phyloP scores from a whole-genome alignment of 1,284 basidiomycete genomes.

The Cystobasidium sp. region DNA sequence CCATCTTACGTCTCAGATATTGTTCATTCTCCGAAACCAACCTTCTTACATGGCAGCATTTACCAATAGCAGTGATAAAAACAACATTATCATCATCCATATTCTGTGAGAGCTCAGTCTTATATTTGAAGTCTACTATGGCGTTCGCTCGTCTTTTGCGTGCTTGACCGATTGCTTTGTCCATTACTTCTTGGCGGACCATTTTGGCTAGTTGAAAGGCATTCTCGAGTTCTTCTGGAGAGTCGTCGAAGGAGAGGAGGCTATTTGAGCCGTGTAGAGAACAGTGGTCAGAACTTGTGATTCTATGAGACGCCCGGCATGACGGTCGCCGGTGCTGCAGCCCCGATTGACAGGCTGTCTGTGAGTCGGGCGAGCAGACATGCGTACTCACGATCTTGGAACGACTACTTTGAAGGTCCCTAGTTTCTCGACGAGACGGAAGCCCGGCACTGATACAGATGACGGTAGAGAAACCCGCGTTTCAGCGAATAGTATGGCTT shows the following conservation, averaged over 20 bases:
- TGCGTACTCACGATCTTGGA: conserved; percentile 17
- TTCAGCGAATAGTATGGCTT: not conserved
- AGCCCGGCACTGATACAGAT: conserved; percentile 28
- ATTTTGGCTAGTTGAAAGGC: conserved; percentile 26
- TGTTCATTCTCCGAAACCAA: conserved; percentile 10
- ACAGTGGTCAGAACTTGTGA: not conserved
- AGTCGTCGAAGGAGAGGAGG: conserved; percentile 16
- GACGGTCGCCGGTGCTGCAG: too few relatives aligned
- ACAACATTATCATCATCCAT: conserved; percentile 27
- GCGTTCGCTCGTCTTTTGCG: conserved; percentile 31
- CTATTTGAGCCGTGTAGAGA: not conserved
- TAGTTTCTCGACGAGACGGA: conserved; percentile 5
- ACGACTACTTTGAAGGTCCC: conserved; percentile 25
- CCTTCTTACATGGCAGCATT: conserved; percentile 13
- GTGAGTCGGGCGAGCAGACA: not conserved
- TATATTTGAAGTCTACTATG: conserved; percentile 30
- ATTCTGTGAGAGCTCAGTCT: conserved; percentile 18
- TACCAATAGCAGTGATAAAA: conserved; percentile 18
- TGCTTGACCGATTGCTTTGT: conserved; percentile 27
- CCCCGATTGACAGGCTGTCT: too few relatives aligned
- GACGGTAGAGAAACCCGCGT: not conserved
- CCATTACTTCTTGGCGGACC: conserved; percentile 40
- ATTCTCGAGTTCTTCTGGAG: conserved; percentile 18
- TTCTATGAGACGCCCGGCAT: not conserved
- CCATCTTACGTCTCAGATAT: not conserved